Evolutionary conservation across 164 flowering plant genomes (phyloP).

Genomic region (Kalanchoe fedtschenkoi): DNA sequence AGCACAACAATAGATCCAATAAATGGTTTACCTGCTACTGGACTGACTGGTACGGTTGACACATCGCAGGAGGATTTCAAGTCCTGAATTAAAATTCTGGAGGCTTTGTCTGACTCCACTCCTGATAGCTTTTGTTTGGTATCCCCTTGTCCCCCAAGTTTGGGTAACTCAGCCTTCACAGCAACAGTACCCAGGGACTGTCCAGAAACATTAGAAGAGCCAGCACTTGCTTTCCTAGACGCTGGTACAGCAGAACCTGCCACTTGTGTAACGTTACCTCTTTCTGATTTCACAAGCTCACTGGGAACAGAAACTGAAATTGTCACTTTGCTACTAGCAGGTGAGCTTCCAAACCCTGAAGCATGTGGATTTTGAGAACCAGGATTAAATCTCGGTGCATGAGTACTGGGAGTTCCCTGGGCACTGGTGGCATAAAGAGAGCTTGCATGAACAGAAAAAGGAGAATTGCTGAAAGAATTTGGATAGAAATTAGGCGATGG

Average conservation of each 20-base stretch:
- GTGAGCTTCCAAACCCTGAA: background rate
- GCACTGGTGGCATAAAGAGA: background rate
- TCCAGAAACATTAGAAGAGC: background rate
- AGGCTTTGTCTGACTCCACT: background rate
- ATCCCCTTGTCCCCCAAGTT: background rate
- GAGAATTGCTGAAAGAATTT: background rate
- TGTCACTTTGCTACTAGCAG: background rate
- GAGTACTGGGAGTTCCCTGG: background rate
- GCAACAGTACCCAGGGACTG: background rate
- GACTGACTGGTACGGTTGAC: background rate
- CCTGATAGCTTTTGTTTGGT: background rate
- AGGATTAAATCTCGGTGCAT: background rate
- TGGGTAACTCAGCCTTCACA: constrained; percentile 1
- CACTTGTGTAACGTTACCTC: background rate
- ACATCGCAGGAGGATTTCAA: too few relatives aligned
- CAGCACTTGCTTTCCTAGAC: background rate
- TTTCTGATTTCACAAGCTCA: background rate
- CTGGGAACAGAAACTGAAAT: background rate
- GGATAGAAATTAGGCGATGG: background rate
- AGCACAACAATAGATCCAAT: background rate
- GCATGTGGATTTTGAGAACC: background rate
- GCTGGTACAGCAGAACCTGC: background rate
- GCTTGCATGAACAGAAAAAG: background rate
- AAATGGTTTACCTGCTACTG: background rate
- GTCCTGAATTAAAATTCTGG: background rate